Conservation (phyloP, 2,329 filamentous ascomycete genomes). For the Colletotrichum musicola region DNA sequence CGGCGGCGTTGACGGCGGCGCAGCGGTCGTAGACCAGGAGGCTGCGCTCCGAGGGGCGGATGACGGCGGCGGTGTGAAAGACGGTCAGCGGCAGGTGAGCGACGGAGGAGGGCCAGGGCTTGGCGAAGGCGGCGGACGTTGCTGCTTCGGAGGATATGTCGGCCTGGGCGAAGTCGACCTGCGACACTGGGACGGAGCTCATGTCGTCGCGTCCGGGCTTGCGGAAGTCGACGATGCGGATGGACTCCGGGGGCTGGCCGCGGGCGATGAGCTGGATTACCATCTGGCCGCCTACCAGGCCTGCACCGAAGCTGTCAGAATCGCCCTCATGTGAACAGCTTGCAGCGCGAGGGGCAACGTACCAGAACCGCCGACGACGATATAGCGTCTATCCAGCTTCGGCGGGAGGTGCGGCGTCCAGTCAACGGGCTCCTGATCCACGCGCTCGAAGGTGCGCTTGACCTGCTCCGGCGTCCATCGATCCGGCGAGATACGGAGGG, state of each 20-base stretch:
- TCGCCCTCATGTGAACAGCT: neutral
- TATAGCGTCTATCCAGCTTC: constrained; percentile 55
- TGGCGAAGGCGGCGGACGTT: constrained; percentile 59
- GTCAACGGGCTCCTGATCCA: constrained; percentile 53
- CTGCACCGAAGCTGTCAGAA: constrained; percentile 44
- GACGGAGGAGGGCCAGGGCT: constrained; percentile 58
- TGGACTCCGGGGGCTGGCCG: constrained; percentile 62
- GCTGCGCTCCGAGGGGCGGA: constrained; percentile 63
- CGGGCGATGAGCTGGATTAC: constrained; percentile 65
- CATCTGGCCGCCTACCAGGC: constrained; percentile 68
- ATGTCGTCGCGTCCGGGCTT: constrained; percentile 58
- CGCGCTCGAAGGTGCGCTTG: constrained; percentile 49
- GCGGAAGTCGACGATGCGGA: constrained; percentile 67
- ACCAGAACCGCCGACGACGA: constrained; percentile 63
- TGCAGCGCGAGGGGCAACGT: constrained; percentile 38
- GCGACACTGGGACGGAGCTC: constrained; percentile 47
- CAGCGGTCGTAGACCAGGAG: constrained; percentile 58
- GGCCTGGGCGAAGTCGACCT: constrained; percentile 59
- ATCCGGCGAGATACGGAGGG: constrained; percentile 46
- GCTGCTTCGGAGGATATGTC: constrained; percentile 62
- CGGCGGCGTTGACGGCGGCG: constrained; percentile 62
- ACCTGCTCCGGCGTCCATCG: constrained; percentile 54
- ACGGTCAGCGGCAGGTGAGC: constrained; percentile 64
- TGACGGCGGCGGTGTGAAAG: constrained; percentile 68
- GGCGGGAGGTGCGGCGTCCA: constrained; percentile 55